phyloP scores from a whole-genome alignment of 176 grass and related monocot genomes.

The Cenchrus americanus region DNA sequence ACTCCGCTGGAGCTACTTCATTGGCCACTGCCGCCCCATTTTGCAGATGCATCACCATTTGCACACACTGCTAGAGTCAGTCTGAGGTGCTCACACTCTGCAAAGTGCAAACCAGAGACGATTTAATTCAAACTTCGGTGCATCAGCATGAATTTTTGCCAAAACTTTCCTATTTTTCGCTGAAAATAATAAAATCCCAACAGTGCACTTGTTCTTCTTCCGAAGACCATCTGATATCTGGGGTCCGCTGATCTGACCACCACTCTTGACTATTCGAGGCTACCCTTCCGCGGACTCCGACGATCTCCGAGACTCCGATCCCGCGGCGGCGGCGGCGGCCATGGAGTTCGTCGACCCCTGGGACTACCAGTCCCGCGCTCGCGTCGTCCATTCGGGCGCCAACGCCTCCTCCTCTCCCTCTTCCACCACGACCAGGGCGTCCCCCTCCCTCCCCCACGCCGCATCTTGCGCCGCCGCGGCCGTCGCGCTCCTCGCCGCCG shows the following conservation, averaged over 20 bases:
- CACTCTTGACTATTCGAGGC: neutral
- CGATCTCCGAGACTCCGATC: neutral
- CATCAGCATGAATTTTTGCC: neutral
- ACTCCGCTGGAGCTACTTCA: no score
- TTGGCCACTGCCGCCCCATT: no score
- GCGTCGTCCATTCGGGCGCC: conserved; percentile 54
- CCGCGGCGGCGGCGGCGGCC: neutral
- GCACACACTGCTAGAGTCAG: no score
- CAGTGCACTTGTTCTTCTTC: neutral
- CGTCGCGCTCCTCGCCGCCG: conserved; percentile 49
- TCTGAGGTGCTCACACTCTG: neutral
- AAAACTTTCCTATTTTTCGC: neutral
- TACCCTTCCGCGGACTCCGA: neutral
- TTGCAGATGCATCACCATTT: no score
- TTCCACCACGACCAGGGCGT: neutral
- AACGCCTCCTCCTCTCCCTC: conserved; percentile 1
- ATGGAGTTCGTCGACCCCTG: conserved; percentile 94
- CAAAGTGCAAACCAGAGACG: neutral
- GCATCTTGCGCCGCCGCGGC: conserved; percentile 44
- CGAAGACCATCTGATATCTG: neutral
- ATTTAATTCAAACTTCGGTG: neutral
- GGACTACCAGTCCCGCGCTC: conserved; percentile 65
- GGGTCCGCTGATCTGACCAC: neutral
- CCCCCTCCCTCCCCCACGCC: conserved; percentile 50
- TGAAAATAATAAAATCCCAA: neutral